Conservation (phyloP, 73 alveolate genomes). For the Paramecium tetraurelia region DNA sequence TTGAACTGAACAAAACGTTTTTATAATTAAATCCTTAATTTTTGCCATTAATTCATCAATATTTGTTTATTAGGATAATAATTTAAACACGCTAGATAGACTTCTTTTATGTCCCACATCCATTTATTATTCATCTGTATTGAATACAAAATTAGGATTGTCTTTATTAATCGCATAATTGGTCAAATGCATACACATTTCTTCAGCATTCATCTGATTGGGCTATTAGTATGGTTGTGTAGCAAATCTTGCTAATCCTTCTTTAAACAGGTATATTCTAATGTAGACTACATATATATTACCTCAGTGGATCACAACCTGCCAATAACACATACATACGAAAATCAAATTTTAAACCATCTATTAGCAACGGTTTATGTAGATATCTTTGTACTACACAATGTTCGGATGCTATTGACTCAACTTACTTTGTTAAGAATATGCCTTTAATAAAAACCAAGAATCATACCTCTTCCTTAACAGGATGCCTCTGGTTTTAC, state of each 20-base stretch:
- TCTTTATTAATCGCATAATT: conserved; percentile 89
- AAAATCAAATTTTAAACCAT: conserved; percentile 91
- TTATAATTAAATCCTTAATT: conserved; percentile 86
- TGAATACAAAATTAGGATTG: conserved; percentile 72
- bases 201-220: conserved; percentile 69
- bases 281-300: neutral
- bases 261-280: conserved; percentile 86
- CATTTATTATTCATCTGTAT: conserved; percentile 74
- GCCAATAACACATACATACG: conserved; percentile 93
- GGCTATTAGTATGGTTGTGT: conserved; percentile 88
- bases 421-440: conserved; percentile 70
- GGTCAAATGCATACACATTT: conserved; percentile 87
- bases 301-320: conserved; percentile 84
- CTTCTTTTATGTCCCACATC: conserved; percentile 88
- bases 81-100: conserved; percentile 48
- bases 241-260: conserved; percentile 97
- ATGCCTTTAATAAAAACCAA: conserved; percentile 51
- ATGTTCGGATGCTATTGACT: conserved; percentile 77
- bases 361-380: conserved; percentile 89
- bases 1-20: conserved; percentile 79
- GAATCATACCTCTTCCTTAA: conserved; percentile 75
- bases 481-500: conserved; percentile 85
- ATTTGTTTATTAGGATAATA: conserved; percentile 12
- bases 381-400: conserved; percentile 86
- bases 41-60: conserved; percentile 64